phyloP scores from a whole-genome alignment of 352 stramenopile genomes.

The Pythium angustatum region DNA sequence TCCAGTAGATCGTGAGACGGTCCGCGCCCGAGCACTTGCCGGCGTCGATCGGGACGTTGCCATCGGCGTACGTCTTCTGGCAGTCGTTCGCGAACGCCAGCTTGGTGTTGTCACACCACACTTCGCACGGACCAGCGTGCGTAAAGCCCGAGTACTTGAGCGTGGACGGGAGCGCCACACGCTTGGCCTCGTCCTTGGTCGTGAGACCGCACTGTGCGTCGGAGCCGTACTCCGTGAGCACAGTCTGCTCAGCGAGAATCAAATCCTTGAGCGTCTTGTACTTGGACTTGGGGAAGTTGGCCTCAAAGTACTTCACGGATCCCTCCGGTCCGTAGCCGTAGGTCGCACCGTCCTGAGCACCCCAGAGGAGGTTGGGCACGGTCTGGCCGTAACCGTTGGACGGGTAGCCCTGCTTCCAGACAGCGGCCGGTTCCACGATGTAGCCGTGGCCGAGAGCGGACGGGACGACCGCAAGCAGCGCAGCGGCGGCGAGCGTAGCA shows the following conservation, averaged over 20 bases:
- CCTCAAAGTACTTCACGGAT: slow-evolving; percentile 40
- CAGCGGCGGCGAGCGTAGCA: background rate
- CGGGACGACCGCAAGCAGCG: slow-evolving; percentile 17
- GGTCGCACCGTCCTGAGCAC: slow-evolving; percentile 34
- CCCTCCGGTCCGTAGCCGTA: slow-evolving; percentile 47
- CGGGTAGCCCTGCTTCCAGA: slow-evolving; percentile 42
- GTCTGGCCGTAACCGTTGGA: slow-evolving; percentile 52
- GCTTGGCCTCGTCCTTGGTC: slow-evolving; percentile 40
- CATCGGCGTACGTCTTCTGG: slow-evolving; percentile 36
- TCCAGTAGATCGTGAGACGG: slow-evolving; percentile 59
- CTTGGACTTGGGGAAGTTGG: slow-evolving; percentile 35
- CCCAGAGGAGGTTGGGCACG: slow-evolving; percentile 44
- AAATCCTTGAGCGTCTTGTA: slow-evolving; percentile 43
- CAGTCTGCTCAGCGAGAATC: slow-evolving; percentile 47
- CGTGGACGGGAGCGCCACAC: slow-evolving; percentile 37
- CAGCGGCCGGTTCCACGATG: slow-evolving; percentile 45
- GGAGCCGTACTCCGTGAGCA: slow-evolving; percentile 35
- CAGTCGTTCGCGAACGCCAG: slow-evolving; percentile 54
- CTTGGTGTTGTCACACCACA: slow-evolving; percentile 61
- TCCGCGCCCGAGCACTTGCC: slow-evolving; percentile 45
- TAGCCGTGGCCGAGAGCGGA: slow-evolving; percentile 32
- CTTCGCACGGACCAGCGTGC: slow-evolving; percentile 57
- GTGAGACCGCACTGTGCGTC: slow-evolving; percentile 46
- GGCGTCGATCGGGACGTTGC: slow-evolving; percentile 44
- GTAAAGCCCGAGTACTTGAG: slow-evolving; percentile 57